phyloP scores from a whole-genome alignment of 2,329 filamentous ascomycete genomes.

The Ascosphaera aggregata region DNA sequence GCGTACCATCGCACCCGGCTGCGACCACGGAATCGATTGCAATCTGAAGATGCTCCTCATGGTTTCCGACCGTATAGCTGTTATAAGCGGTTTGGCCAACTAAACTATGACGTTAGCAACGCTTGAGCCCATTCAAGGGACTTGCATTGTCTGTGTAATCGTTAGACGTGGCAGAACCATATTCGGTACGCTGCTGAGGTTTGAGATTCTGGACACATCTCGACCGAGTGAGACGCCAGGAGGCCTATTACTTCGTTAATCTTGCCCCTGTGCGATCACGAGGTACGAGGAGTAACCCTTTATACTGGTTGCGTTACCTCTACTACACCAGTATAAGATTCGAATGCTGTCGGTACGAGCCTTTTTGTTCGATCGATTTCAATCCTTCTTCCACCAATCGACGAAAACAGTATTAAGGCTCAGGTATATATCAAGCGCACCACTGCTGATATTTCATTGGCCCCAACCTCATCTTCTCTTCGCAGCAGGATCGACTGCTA shows the following conservation, averaged over 20 bases:
- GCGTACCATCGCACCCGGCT: constrained; percentile 35
- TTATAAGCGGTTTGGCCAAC: constrained; percentile 17
- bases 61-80: constrained; percentile 15
- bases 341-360: constrained; percentile 23
- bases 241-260: constrained; percentile 16
- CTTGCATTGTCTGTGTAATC: not conserved
- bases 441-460: constrained; percentile 15
- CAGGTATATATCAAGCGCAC: constrained; percentile 20
- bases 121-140: not conserved
- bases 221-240: constrained; percentile 27
- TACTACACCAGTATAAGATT: not conserved
- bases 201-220: constrained; percentile 11
- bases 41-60: constrained; percentile 31
- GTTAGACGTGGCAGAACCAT: constrained; percentile 15
- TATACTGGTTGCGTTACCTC: constrained; percentile 22
- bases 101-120: not conserved
- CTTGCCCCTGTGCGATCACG: constrained; percentile 13
- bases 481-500: constrained; percentile 28
- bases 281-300: constrained; percentile 17
- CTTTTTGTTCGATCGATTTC: constrained; percentile 16
- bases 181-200: constrained; percentile 18
- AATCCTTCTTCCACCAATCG: constrained; percentile 18
- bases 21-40: constrained; percentile 33
- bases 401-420: constrained; percentile 27
- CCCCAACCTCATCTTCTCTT: constrained; percentile 25